Evolutionary conservation across 768 basidiomycete species (phyloP).

Genomic region (Mrakia gelida): DNA sequence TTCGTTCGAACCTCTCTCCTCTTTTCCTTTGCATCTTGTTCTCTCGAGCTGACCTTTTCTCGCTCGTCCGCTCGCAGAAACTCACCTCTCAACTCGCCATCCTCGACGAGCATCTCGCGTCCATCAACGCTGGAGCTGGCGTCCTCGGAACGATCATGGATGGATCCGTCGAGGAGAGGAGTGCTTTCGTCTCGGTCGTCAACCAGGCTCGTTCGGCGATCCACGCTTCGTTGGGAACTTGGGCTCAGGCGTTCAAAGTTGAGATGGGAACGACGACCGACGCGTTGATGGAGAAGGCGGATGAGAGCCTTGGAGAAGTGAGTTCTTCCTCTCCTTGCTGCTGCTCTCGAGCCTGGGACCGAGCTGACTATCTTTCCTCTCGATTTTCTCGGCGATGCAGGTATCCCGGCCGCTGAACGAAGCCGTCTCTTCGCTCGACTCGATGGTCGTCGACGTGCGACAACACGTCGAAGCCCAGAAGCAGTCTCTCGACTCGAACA

Average conservation of each 20-base stretch:
- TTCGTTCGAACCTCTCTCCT: not conserved
- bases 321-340: not conserved
- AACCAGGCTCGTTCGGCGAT: slow-evolving; percentile 3
- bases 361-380: not conserved
- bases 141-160: not conserved
- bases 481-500: not conserved
- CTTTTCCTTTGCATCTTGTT: not conserved
- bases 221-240: not conserved
- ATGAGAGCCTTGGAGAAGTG: not conserved
- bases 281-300: not conserved
- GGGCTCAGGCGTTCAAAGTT: not conserved
- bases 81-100: not conserved
- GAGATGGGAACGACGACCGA: not conserved
- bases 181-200: not conserved
- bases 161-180: slow-evolving; percentile 2
- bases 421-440: not conserved
- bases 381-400: not conserved
- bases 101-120: not conserved
- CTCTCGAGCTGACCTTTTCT: not conserved
- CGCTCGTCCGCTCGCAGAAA: not conserved
- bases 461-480: not conserved
- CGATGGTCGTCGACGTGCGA: slow-evolving; percentile 13
- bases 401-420: not conserved
- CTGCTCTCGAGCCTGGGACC: not conserved
- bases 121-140: not conserved